A percentile compares a stretch with the other conserved stretches of the same genome.
phyloP scores from a whole-genome alignment of 2,329 filamentous ascomycete genomes.

The Tolypocladium sp. region DNA sequence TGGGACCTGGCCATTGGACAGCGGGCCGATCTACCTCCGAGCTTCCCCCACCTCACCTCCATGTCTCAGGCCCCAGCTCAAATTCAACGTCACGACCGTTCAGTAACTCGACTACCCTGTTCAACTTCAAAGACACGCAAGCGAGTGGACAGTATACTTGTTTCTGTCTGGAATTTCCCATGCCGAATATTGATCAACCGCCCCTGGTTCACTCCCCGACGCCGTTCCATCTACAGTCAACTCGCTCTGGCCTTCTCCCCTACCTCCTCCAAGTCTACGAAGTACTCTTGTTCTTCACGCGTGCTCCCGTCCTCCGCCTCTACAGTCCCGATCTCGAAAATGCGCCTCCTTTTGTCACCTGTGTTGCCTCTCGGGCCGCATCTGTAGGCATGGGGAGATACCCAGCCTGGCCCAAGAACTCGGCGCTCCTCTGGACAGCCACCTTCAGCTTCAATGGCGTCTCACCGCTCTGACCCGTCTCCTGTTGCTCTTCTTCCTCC shows the following conservation, averaged over 20 bases:
- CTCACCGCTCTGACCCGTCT: not conserved
- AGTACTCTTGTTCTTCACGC: not conserved
- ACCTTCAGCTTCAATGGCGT: constrained; percentile 1
- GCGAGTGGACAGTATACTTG: not conserved
- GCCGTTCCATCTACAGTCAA: not conserved
- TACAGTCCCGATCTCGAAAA: not conserved
- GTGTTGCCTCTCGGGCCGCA: not conserved
- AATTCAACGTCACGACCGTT: not conserved
- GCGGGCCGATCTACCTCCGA: not conserved
- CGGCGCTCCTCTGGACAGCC: not conserved
- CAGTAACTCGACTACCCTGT: not conserved
- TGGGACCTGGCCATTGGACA: not conserved
- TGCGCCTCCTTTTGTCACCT: not conserved
- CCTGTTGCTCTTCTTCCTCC: not conserved
- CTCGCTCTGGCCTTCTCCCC: not conserved
- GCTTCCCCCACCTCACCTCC: not conserved
- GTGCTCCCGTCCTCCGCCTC: not conserved
- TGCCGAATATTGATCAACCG: not conserved
- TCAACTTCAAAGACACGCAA: not conserved
- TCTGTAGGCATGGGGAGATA: not conserved
- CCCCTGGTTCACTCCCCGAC: not conserved
- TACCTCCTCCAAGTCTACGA: no score
- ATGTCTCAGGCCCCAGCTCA: no score
- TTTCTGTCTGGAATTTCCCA: not conserved
- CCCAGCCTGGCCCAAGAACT: not conserved